Evolutionary conservation across 2,329 filamentous ascomycete genomes (phyloP), one percentile per base, ranked within the genome.

Genomic region (Septoria linicola): DNA sequence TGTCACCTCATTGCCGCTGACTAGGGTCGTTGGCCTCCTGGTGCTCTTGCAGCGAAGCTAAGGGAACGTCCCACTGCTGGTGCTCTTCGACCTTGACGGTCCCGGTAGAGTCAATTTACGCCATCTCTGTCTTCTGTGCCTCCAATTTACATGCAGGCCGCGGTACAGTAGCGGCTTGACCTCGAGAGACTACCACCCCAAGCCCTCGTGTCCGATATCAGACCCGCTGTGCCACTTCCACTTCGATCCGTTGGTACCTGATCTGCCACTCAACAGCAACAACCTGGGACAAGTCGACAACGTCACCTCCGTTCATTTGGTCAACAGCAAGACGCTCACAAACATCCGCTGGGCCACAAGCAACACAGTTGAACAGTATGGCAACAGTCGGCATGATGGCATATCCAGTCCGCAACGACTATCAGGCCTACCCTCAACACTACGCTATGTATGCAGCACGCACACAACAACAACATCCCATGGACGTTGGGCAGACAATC

Each of bases 381-480:
- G 65, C 64, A 41, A 53, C 61, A n/a, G 62, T 61, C 35, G 53
- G 53, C 34, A 63, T 60, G 41, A 66, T 67, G 64, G 59, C 61
- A 21, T 63, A 63, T 51, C 61, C 63, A 32, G 47, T 49, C 40
- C 59, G 61, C 47, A 61, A 66, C 34, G 53, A 43, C 48, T 63
- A 61, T 41, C 59, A 59, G 13, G 53, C 45, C 51, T 63, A 64
- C 45, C 55, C 59, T 49, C 64, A 62, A 41, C 63, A 62, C 32
- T 62, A 64, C 46, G 46, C 60, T 20, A 62, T 62, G 51, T 65
- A 64, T 43, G 47, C 53, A 16, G 45, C 61, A 47, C 60, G 61
- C 41, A 46, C 58, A 8, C 57, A 58, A 13, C 61, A 58, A 13
- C 61, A 60, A 19, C 49, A 45, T 13, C 58, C 55, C 13, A 31